Evolutionary conservation across 2,329 filamentous ascomycete species (phyloP), one percentile per base, ranked within the genome.

Genomic region (Emydomyces testavorans): DNA sequence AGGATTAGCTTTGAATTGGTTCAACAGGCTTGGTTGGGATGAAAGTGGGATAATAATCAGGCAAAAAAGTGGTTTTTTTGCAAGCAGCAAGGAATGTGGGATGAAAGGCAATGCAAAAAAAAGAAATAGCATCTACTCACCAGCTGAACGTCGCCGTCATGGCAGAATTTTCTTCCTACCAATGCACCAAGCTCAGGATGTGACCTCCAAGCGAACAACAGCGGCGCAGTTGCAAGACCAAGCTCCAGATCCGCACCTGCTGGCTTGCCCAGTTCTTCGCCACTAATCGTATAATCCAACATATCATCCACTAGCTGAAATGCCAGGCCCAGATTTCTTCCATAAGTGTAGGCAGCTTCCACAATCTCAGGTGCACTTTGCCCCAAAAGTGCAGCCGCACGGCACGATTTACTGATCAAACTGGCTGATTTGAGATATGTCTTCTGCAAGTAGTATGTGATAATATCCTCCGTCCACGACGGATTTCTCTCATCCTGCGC

Each of bases 261-360:
- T 2, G 92, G 92, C 69, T 98, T 98, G 20, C 92, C 92, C 35
- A 98, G 71, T 63, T 95, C 88, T 50, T 78, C 76, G 35, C 81
- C 87, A 47, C 78, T 87, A 52, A 87, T 78, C 0, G 92, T 96
- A 65, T 96, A 98, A 66, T 98, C 92, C 58, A 98, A 74, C 83
- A 98, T 85, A 63, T 98, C 92, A 63, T 98, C 92, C 13, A 98
- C 90, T 7, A 98, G 76, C 73, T 98, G 92, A 70, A 98, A 98
- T 1, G 92, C 92, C 47, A 98, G 69, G 1, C 92, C 92, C 39
- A 98, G 66, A 59, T 98, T 96, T 67, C 87, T 87, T 45, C 92
- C 92, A 61, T 96, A 98, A 13, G 77, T 68, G 62, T 98, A 98
- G 1, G 90, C 86, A 7, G 88, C 85, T 56, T 98, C 89, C 1